These are phyloP conservation scores for Emericellopsis atlantica DNA, from an alignment of 2,329 filamentous ascomycete species.

Conservation along the genomic window DNA sequence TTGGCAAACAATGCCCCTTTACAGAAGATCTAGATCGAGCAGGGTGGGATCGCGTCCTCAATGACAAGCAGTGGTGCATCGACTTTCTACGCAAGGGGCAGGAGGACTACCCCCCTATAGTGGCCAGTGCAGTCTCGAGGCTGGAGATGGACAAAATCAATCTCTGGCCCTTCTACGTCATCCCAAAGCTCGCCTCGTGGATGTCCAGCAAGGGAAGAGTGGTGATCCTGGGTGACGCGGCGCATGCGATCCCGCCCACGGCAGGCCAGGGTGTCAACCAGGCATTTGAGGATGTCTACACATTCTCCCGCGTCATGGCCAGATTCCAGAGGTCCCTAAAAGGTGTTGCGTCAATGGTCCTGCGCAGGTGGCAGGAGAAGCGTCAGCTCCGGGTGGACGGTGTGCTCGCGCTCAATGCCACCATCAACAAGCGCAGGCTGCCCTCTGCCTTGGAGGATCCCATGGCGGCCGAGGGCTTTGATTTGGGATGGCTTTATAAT, in stretches of 20 bases:
- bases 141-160: conserved; percentile 21
- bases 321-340: conserved; percentile 5
- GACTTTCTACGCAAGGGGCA: conserved; percentile 19
- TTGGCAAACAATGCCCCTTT: conserved; percentile 29
- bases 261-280: conserved; percentile 33
- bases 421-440: conserved; percentile 33
- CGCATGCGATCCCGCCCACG: conserved; percentile 33
- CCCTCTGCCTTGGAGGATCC: conserved; percentile 16
- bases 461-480: conserved; percentile 12
- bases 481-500: conserved; percentile 29
- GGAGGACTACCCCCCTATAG: conserved; percentile 21
- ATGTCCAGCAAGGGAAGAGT: conserved; percentile 20
- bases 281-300: conserved; percentile 36
- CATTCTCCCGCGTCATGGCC: conserved; percentile 24
- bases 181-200: conserved; percentile 33
- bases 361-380: conserved; percentile 31
- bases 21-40: conserved; percentile 20
- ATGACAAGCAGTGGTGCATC: conserved; percentile 23
- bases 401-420: conserved; percentile 31
- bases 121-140: conserved; percentile 16
- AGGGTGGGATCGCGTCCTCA: conserved; percentile 26
- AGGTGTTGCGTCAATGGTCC: conserved; percentile 9
- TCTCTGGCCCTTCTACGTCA: conserved; percentile 35
- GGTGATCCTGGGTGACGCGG: conserved; percentile 33
- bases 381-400: conserved; percentile 32